These are phyloP conservation scores for Fusarium setosum DNA, from an alignment of 2,329 filamentous ascomycete species.

Conservation along the genomic window DNA sequence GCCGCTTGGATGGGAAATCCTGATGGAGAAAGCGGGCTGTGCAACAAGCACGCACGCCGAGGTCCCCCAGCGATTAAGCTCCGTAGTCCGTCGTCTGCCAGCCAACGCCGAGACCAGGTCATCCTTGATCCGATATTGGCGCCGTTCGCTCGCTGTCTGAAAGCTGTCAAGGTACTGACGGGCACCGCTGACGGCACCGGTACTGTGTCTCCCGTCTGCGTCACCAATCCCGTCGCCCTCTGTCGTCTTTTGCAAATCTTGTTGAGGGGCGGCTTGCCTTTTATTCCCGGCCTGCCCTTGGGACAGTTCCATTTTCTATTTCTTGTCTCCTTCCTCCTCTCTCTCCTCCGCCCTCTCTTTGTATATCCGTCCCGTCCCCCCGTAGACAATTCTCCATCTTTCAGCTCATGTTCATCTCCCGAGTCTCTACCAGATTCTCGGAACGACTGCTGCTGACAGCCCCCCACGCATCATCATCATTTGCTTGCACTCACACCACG, in stretches of 20 bases:
- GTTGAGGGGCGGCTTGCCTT: slow-evolving; percentile 7
- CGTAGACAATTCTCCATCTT: slow-evolving; percentile 5
- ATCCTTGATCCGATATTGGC: slow-evolving; percentile 32
- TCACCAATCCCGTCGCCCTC: slow-evolving; percentile 10
- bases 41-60: neutral
- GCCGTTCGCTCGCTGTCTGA: slow-evolving; percentile 4
- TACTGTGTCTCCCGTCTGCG: slow-evolving; percentile 22
- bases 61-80: neutral
- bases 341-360: neutral
- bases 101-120: neutral
- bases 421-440: slow-evolving; percentile 25
- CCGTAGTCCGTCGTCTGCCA: neutral
- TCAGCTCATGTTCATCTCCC: slow-evolving; percentile 36
- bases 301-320: slow-evolving; percentile 1
- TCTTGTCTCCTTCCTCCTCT: slow-evolving; percentile 4
- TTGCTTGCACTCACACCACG: slow-evolving; percentile 5
- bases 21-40: slow-evolving; percentile 20
- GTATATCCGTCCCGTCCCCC: no score
- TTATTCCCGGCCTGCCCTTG: slow-evolving; percentile 15
- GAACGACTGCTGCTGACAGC: slow-evolving; percentile 20
- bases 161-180: neutral
- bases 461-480: slow-evolving; percentile 23
- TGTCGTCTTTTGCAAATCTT: neutral
- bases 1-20: slow-evolving; percentile 5
- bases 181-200: neutral